Base-by-base conservation (phyloP, 306 rosid species). In the Notholithocarpus densiflorus region DNA sequence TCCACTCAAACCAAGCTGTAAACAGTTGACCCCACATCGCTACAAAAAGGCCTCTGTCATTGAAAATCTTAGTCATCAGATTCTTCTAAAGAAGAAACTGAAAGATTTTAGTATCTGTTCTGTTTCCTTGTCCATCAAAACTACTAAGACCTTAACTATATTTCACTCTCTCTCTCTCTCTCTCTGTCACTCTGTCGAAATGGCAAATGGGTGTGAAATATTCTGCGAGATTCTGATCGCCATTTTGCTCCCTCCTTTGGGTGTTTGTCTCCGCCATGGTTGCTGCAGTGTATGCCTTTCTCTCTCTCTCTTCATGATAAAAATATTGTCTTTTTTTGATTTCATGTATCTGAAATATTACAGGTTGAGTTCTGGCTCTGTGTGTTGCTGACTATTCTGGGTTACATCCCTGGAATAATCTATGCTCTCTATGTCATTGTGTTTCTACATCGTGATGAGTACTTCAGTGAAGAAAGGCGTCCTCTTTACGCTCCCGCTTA, bases 371-470 rank as follows among this genome's bases (percentile, higher is more conserved):
- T 95, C 79, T 64, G 90, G n/a, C 87, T 95, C 73, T 95, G 99
- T 87, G 73, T 95, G 92, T 81, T 95, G 12, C 66, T 95, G 80
- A 95, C 99, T 4, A 69, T 91, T 8, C 87, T 95, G 13, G 99
- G 99, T 24, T 95, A 95, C 83, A 9, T 95, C 57, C 98, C 99
- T 20, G 98, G 99, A 72, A 95, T 95, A 11, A 91, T 95, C 29
- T 95, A 95, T 87, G 99, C 99, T 5, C 89, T 95, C 13, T 95
- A 95, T 79, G 94, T 88, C 20, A 91, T 95, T 57, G 78, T 91
- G 54, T 89, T 90, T 70, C 73, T 91, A 24, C 89, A 95, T 86
- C 99, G 99, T 77, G 98, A 95, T 21, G 86, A 90, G 78, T 95
- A 82, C 85, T 95, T 93, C 37, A 92, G 93, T 71, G 99, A 95